Percentiles rank a stretch among this genome's conserved stretches.
These are phyloP conservation scores for Tarenaya hassleriana DNA, from an alignment of 345 rosid species.

Conservation along the genomic window DNA sequence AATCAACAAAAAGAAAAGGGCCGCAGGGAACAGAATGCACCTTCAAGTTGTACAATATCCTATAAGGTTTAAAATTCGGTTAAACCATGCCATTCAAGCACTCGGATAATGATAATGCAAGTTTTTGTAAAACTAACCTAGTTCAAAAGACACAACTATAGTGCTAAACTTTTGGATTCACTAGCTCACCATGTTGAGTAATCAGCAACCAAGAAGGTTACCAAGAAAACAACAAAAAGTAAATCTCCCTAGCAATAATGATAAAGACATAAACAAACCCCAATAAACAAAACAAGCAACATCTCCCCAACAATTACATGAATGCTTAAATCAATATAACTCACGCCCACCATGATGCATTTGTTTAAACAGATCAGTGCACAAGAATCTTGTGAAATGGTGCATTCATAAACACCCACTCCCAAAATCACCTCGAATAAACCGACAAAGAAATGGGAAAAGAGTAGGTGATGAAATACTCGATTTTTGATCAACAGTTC, in stretches of 20 bases:
- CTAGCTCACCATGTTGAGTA: not conserved
- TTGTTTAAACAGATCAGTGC: conserved; percentile 1
- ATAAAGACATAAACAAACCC: not conserved
- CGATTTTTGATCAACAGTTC: not conserved
- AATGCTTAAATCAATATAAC: not conserved
- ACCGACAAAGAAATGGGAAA: not conserved
- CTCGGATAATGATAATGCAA: not conserved
- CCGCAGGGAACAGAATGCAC: not conserved
- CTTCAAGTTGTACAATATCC: not conserved
- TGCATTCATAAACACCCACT: not conserved
- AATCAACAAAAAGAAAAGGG: not conserved
- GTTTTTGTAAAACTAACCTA: not conserved
- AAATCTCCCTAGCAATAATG: not conserved
- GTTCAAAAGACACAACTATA: not conserved
- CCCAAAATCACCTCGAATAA: conserved; percentile 2
- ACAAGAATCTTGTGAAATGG: not conserved
- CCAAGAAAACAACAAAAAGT: not conserved
- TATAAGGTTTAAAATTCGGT: not conserved
- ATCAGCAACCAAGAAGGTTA: not conserved
- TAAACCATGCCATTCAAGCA: not conserved
- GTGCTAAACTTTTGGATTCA: not conserved
- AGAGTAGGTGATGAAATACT: not conserved
- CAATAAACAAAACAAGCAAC: not conserved
- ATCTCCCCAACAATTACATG: not conserved
- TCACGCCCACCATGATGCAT: conserved; percentile 2